Base-by-base conservation (phyloP, 257 asterid species). In the Nicotiana tomentosiformis region DNA sequence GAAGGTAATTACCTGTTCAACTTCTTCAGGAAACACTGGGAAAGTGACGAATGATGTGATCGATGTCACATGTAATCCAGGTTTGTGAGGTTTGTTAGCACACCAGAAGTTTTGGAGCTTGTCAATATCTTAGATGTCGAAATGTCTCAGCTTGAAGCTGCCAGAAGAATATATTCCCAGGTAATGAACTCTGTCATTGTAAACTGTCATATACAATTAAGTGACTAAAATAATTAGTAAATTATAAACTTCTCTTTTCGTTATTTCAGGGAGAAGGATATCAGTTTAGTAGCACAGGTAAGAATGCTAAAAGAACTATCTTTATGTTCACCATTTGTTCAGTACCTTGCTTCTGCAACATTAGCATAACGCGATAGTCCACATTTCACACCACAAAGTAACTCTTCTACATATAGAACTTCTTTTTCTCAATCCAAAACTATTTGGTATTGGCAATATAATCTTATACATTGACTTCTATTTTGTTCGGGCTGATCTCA, bases 111-210 rank as follows among this genome's bases (percentile, higher is more conserved):
- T 77, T 76, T 93, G 87, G 94, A 93, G 79, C 84, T 88, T 82
- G 94, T 93, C 1, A 88, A 85, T 82, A 92, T 88, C 62, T 86
- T 84, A 70, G 97, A 90, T 86, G 90, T 90, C 3, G 97, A 93
- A 88, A 90, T 90, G 93, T 87, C 93, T 67, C 95, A 93, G 84
- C 84, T 93, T 86, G 97, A 93, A 92, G 90, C 92, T 35, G 93
- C 96, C 26, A 84, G 87, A 26, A 88, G 84, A 86, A 90, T 92
- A 86, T 93, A 93, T 89, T 87, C 95, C 1, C 91, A 89, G 92
- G 95, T 91, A 86, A 68, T 57, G 29, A 43, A 58, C 82, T 82
- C 37, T 56, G 39, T 67, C 46, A 23, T 51, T 51, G 56, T 15
- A 69, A 10, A 77, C 65, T 26, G 53, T 43, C 68, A 55, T 68